Evolutionary conservation across 2,329 filamentous ascomycete species (phyloP).

Genomic region (Monilinia vaccinii-corymbosi): DNA sequence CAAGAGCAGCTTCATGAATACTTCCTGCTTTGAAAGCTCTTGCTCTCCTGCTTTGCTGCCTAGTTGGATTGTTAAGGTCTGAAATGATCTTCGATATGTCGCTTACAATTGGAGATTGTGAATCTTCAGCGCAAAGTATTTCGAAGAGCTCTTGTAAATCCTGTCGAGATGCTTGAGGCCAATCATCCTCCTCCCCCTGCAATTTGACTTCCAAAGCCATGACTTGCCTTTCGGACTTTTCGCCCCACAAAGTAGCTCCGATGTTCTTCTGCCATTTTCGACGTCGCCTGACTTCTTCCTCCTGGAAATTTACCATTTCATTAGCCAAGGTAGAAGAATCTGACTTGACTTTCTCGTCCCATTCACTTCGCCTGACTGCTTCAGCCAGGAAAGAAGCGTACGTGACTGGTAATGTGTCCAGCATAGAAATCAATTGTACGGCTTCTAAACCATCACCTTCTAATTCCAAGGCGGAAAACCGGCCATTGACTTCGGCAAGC

Average conservation of each 20-base stretch:
- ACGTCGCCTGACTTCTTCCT: conserved; percentile 82
- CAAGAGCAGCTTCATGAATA: conserved; percentile 79
- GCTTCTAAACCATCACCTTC: conserved; percentile 68
- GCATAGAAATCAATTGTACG: conserved; percentile 70
- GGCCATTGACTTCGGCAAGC: conserved; percentile 61
- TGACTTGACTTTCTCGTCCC: conserved; percentile 80
- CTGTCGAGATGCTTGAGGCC: conserved; percentile 67
- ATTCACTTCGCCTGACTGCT: conserved; percentile 77
- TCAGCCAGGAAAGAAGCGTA: conserved; percentile 87
- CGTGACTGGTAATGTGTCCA: conserved; percentile 76
- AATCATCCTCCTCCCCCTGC: conserved; percentile 67
- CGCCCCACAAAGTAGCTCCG: conserved; percentile 57
- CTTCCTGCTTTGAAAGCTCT: conserved; percentile 97
- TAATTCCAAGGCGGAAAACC: conserved; percentile 62
- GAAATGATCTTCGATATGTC: conserved; percentile 69
- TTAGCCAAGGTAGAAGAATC: conserved; percentile 85
- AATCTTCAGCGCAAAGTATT: conserved; percentile 53
- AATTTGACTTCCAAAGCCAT: conserved; percentile 79
- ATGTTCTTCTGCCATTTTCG: conserved; percentile 86
- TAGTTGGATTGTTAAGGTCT: conserved; percentile 73
- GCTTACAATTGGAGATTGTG: conserved; percentile 55
- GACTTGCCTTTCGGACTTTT: conserved; percentile 58
- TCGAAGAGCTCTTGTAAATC: conserved; percentile 70
- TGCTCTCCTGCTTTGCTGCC: conserved; percentile 75
- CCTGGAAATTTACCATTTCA: conserved; percentile 84